Percentiles rank a stretch among this genome's conserved stretches.
These are phyloP conservation scores for Colletotrichum sp. DNA, from an alignment of 2,329 filamentous ascomycete genomes.

Conservation along the genomic window DNA sequence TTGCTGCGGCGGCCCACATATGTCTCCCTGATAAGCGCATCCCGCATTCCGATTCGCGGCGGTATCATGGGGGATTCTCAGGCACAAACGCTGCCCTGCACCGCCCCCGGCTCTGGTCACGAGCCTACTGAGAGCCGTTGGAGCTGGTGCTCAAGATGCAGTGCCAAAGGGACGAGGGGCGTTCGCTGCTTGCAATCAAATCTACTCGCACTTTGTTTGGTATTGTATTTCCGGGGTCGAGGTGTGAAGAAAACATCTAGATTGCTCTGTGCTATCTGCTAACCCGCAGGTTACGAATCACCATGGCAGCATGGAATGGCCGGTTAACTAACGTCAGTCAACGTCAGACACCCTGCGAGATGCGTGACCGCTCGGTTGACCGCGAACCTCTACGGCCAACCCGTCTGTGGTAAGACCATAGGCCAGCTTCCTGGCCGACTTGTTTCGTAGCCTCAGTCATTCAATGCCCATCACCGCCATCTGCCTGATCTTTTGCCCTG, in stretches of 20 bases:
- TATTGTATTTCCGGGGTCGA: neutral
- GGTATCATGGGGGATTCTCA: neutral
- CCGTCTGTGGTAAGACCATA: neutral
- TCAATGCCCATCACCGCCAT: neutral
- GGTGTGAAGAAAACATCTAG: neutral
- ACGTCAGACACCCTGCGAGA: neutral
- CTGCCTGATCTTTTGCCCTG: neutral
- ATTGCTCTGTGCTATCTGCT: neutral
- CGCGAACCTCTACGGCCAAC: neutral
- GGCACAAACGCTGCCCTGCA: neutral
- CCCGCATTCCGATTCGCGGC: neutral
- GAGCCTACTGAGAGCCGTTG: neutral
- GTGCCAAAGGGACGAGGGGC: neutral
- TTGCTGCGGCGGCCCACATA: neutral
- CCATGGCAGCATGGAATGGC: neutral
- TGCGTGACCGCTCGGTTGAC: neutral
- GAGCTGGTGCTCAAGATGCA: neutral
- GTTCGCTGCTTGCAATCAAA: neutral
- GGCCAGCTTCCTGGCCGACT: neutral
- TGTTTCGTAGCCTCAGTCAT: neutral
- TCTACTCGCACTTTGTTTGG: neutral
- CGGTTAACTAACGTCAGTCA: neutral
- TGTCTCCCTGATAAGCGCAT: neutral
- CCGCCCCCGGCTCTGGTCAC: neutral
- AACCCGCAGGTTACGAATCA: neutral